Base-by-base conservation (phyloP, 73 alveolate species). In the Paramecium bursaria region DNA sequence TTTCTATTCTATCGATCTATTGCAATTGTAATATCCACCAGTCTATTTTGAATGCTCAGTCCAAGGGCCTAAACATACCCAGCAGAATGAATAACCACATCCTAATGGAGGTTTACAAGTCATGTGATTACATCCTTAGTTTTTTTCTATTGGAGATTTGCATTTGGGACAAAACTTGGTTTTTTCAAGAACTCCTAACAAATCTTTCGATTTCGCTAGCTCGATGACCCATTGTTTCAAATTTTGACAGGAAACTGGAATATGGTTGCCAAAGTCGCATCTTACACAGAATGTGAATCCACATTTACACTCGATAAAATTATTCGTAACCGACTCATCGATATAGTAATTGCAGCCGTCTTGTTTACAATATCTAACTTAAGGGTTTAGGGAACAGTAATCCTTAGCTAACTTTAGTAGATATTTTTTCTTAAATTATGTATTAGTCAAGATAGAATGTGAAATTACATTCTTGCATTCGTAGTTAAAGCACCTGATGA, bases 11-110 rank as follows among this genome's bases (percentile, higher is more conserved):
- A 3, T 35, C 31, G 31, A 79, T 23, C 54, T 79, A 55, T 79
- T 79, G 85, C 89, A 79, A 10, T 79, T 79, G 22, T 79, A 79
- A 73, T 39, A 79, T 13, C 89, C 89, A 26, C 89, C 89, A 13
- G 85, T 79, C 3, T 61, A 73, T 21, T 54, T 50, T 7, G 85
- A 61, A 54, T 79, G 89, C 1, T 33, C 15, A 6, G 51, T 48
- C 89, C 89, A 79, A 42, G 55, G 17, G 0, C 73, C 89, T 27
- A 79, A 17, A 55, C 89, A 79, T 0, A 79, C 11, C 89, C 89
- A 79, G 25, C 89, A 79, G 35, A 79, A 79, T 21, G 51, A 48
- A 79, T 27, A 54, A 19, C 89, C 89, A 55, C 89, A 79, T 22
- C 89, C 89, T 14, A 53, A 53, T 5, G 89, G 89, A 7, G 50